Conservation (phyloP, 768 basidiomycete genomes). For the Calocera cornea region DNA sequence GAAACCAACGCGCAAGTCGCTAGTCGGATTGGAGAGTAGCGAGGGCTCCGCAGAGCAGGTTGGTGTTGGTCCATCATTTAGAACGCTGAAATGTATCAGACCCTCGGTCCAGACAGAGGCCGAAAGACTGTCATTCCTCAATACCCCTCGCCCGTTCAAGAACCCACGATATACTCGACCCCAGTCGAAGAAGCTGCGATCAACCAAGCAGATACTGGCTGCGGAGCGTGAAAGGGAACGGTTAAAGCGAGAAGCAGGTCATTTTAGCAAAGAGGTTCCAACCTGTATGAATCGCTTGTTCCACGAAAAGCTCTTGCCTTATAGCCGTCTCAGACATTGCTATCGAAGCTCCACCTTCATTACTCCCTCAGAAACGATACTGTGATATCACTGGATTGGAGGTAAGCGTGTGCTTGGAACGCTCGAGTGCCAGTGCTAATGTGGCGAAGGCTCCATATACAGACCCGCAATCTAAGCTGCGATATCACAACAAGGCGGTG, state of each 20-base stretch:
- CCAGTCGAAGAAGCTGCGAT: slow-evolving; percentile 57
- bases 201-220: slow-evolving; percentile 60
- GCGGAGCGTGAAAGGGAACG: slow-evolving; percentile 65
- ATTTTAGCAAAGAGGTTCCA: slow-evolving; percentile 47
- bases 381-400: slow-evolving; percentile 82
- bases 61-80: background rate
- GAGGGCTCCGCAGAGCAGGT: background rate
- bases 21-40: background rate
- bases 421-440: background rate
- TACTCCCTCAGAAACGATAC: slow-evolving; percentile 60
- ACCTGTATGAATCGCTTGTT: slow-evolving; percentile 40
- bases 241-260: slow-evolving; percentile 6
- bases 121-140: slow-evolving; percentile 60
- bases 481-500: slow-evolving; percentile 78
- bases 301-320: background rate
- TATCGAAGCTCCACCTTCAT: slow-evolving; percentile 73
- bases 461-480: slow-evolving; percentile 62
- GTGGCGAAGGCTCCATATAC: slow-evolving; percentile 61
- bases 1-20: background rate
- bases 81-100: background rate
- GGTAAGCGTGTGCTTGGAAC: slow-evolving; percentile 25
- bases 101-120: slow-evolving; percentile 46
- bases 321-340: slow-evolving; percentile 42
- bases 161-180: slow-evolving; percentile 56
- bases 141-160: slow-evolving; percentile 64